Evolutionary conservation across 345 rosid species (phyloP).

Genomic region (Schrenkiella parvula): DNA sequence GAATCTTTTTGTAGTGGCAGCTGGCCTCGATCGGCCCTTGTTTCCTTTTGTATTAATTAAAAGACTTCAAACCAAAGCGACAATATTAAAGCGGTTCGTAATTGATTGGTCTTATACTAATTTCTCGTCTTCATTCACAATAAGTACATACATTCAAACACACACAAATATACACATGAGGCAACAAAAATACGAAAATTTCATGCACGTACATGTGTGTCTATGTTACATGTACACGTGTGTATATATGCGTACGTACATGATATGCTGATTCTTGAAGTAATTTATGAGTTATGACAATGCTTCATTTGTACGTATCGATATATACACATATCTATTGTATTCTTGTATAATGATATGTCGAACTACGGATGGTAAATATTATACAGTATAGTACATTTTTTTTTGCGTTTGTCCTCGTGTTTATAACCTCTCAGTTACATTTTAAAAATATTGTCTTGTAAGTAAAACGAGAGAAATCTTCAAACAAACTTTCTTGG

Average conservation of each 20-base stretch:
- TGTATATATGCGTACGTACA: not conserved
- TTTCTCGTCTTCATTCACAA: not conserved
- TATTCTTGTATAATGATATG: not conserved
- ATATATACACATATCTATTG: not conserved
- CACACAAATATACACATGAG: not conserved
- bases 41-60: slow-evolving; percentile 9
- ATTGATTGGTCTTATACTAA: slow-evolving; percentile 6
- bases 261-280: not conserved
- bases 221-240: slow-evolving; percentile 1
- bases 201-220: slow-evolving; percentile 11
- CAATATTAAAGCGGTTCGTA: slow-evolving; percentile 12
- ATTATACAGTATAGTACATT: not conserved
- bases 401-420: slow-evolving; percentile 3
- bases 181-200: not conserved
- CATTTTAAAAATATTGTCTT: not conserved
- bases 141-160: not conserved
- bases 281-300: too few relatives aligned
- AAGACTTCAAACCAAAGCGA: slow-evolving; percentile 31
- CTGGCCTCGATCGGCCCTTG: slow-evolving; percentile 37
- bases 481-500: slow-evolving; percentile 31
- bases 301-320: not conserved
- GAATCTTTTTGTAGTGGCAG: slow-evolving; percentile 45
- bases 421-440: slow-evolving; percentile 16
- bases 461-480: slow-evolving; percentile 1
- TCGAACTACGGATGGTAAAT: slow-evolving; percentile 2